phyloP scores from a whole-genome alignment of 2,329 filamentous ascomycete genomes.

The Microsporum audouinii region DNA sequence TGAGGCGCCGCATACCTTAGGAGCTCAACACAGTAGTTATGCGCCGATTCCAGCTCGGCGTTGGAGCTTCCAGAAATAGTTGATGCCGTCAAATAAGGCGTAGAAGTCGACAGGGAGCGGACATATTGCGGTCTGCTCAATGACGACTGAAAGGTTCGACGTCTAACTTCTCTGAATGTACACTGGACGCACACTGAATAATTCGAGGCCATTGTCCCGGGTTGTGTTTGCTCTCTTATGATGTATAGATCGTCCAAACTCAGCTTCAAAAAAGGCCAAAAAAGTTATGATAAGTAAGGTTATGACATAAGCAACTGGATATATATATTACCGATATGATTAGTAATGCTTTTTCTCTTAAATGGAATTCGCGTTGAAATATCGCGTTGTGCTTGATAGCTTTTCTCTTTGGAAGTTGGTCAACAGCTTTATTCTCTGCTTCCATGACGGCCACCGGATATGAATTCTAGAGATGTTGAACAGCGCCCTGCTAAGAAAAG shows the following conservation, averaged over 20 bases:
- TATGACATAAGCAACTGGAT: not conserved
- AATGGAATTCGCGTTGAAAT: constrained; percentile 1
- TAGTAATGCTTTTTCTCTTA: not conserved
- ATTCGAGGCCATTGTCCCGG: not conserved
- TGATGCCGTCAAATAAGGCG: not conserved
- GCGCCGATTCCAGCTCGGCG: constrained; percentile 43
- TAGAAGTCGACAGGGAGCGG: not conserved
- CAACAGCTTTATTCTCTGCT: not conserved
- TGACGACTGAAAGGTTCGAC: not conserved
- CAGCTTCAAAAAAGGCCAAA: not conserved
- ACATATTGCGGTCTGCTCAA: not conserved
- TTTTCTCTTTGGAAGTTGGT: not conserved
- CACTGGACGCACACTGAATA: not conserved
- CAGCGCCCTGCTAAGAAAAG: constrained; percentile 50
- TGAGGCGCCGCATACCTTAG: constrained; percentile 35
- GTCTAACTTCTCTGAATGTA: not conserved
- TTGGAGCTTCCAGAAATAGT: constrained; percentile 17
- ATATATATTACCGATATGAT: not conserved
- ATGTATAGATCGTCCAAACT: not conserved
- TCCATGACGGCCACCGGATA: constrained; percentile 13
- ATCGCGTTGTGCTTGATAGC: not conserved
- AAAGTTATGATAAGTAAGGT: not conserved
- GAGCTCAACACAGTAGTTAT: constrained; percentile 48
- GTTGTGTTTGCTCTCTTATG: not conserved
- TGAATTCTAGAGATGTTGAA: constrained; percentile 35